Percentiles rank a stretch among this genome's conserved stretches.
phyloP scores from a whole-genome alignment of 192 early-diverging fungal genomes.

The Mortierella claussenii region DNA sequence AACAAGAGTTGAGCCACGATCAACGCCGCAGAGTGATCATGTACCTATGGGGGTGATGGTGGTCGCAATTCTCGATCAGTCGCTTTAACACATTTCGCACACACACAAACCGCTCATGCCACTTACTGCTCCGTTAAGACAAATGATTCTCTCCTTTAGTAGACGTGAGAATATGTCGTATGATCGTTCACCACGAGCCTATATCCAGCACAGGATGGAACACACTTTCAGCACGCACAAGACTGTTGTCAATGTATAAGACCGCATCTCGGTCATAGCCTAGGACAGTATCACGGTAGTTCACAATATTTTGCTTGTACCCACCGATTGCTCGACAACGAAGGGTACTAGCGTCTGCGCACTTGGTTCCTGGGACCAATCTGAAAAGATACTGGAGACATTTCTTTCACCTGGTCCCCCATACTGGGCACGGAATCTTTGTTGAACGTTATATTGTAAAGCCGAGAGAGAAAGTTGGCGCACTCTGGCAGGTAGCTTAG shows the following conservation, averaged over 20 bases:
- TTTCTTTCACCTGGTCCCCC: not conserved
- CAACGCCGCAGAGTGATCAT: slow-evolving; percentile 85
- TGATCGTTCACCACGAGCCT: slow-evolving; percentile 89
- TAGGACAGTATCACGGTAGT: not conserved
- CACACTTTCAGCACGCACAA: too few species aligned
- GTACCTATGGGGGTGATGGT: too few species aligned
- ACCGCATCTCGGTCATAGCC: too few species aligned
- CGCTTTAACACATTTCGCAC: too few species aligned
- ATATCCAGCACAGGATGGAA: not conserved
- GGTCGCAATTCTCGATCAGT: too few species aligned
- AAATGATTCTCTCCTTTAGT: slow-evolving; percentile 95
- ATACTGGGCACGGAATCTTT: slow-evolving; percentile 10
- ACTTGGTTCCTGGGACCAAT: slow-evolving; percentile 39
- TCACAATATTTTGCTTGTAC: not conserved
- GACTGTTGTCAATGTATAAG: too few species aligned
- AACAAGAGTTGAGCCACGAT: slow-evolving; percentile 97
- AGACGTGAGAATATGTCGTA: slow-evolving; percentile 98
- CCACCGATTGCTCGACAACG: slow-evolving; percentile 74
- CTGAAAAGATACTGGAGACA: slow-evolving; percentile 21
- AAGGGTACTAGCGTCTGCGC: slow-evolving; percentile 67
- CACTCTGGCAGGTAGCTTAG: slow-evolving; percentile 13
- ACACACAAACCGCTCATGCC: too few species aligned
- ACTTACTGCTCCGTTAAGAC: slow-evolving; percentile 83
- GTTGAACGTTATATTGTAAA: slow-evolving; percentile 2
- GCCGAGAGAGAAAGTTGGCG: slow-evolving; percentile 8